These are phyloP conservation scores for Hypoxylon sp. DNA, from an alignment of 2,329 filamentous ascomycete species.

Conservation along the genomic window DNA sequence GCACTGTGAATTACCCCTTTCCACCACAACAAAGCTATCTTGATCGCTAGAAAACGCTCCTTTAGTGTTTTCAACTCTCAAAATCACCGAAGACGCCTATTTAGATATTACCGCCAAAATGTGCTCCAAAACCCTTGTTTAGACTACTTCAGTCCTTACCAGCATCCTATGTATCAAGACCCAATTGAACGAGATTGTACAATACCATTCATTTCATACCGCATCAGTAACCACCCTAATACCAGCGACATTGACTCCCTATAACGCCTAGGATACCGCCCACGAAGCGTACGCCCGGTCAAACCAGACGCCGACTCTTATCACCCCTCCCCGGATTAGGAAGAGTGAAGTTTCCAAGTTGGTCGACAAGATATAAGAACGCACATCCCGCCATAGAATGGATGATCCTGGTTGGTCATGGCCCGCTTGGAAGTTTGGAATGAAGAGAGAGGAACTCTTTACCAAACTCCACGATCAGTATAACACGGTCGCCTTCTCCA, in stretches of 20 bases:
- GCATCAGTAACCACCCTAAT: conserved; percentile 37
- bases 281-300: conserved; percentile 15
- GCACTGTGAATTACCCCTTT: conserved; percentile 19
- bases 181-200: conserved; percentile 46
- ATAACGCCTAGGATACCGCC: conserved; percentile 29
- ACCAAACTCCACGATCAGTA: conserved; percentile 70
- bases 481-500: conserved; percentile 68
- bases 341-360: conserved; percentile 18
- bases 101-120: conserved; percentile 45
- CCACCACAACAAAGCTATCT: conserved; percentile 24
- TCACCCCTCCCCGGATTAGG: conserved; percentile 13
- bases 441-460: conserved; percentile 71
- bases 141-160: conserved; percentile 51
- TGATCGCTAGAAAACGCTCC: conserved; percentile 9
- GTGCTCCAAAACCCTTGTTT: conserved; percentile 43
- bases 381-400: conserved; percentile 57
- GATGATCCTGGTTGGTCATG: conserved; percentile 67
- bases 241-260: conserved; percentile 30
- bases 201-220: conserved; percentile 43
- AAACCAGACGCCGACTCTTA: conserved; percentile 10
- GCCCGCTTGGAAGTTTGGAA: conserved; percentile 74
- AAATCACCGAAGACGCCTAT: conserved; percentile 33
- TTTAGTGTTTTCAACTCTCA: conserved; percentile 15
- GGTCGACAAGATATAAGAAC: conserved; percentile 9
- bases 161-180: conserved; percentile 43